Conservation (phyloP, 805 yeast species). For the Ogataea thermomethanolica region DNA sequence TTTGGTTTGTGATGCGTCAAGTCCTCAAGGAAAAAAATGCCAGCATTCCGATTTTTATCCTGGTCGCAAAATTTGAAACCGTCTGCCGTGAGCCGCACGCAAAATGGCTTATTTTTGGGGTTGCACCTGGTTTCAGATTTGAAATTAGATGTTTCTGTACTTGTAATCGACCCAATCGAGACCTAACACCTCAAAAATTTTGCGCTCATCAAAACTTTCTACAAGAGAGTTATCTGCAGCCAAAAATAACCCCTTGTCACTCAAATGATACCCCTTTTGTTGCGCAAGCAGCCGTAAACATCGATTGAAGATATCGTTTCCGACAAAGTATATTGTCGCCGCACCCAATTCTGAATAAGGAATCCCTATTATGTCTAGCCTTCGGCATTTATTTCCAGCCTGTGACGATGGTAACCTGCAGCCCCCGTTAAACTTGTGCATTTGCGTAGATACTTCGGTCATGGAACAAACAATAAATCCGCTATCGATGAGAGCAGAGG, state of each 20-base stretch:
- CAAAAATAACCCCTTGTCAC: constrained; percentile 41
- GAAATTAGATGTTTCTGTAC: constrained; percentile 19
- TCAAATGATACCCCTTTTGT: constrained; percentile 37
- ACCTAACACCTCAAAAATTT: constrained; percentile 43
- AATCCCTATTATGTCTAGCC: constrained; percentile 50
- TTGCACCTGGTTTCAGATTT: constrained; percentile 14
- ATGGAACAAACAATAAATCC: constrained; percentile 25
- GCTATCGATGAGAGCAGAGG: constrained; percentile 9
- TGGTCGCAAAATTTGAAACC: constrained; percentile 12
- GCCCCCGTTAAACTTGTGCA: constrained; percentile 37
- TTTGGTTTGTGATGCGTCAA: neutral
- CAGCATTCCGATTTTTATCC: constrained; percentile 11
- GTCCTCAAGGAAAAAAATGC: constrained; percentile 1
- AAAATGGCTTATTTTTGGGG: neutral
- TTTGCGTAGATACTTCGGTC: constrained; percentile 15
- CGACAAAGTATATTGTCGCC: constrained; percentile 50
- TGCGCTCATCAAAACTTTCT: constrained; percentile 42
- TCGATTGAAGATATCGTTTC: constrained; percentile 51
- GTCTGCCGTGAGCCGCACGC: constrained; percentile 13
- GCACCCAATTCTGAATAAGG: constrained; percentile 47
- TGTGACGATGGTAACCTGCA: constrained; percentile 26
- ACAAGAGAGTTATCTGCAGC: constrained; percentile 25
- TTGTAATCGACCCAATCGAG: constrained; percentile 30
- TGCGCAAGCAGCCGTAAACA: constrained; percentile 41
- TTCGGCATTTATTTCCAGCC: constrained; percentile 36